Evolutionary conservation across 2,329 filamentous ascomycete species (phyloP).

Genomic region (Verticillium isaacii): DNA sequence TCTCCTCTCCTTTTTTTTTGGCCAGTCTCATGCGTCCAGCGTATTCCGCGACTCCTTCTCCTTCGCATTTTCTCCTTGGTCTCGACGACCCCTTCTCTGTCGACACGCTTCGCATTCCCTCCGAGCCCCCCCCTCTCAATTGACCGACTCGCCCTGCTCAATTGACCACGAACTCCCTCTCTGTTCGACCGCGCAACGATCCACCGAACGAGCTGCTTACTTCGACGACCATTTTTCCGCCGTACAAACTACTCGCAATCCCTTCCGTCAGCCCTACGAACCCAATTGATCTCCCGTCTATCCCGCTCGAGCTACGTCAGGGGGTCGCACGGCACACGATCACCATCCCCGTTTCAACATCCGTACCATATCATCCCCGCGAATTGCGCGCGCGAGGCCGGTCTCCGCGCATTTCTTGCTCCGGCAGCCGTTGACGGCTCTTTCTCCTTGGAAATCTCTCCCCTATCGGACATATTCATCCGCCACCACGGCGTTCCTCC

Average conservation of each 20-base stretch:
- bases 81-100: background rate
- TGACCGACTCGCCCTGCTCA: background rate
- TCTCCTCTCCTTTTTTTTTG: background rate
- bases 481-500: constrained; percentile 5
- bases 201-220: background rate
- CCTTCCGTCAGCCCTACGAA: background rate
- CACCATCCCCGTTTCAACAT: background rate
- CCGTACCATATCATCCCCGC: background rate
- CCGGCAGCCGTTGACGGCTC: background rate
- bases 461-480: background rate
- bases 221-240: background rate
- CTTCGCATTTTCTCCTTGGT: background rate
- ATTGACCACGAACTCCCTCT: background rate
- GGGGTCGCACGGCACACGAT: background rate
- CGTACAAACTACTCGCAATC: background rate
- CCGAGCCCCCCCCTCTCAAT: background rate
- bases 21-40: background rate
- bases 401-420: background rate
- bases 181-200: background rate
- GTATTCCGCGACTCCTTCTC: background rate
- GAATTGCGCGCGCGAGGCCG: background rate
- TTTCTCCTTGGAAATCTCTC: background rate
- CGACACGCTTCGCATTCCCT: background rate
- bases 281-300: background rate
- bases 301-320: background rate